A percentile compares a stretch with the other conserved stretches of the same genome.
These are phyloP conservation scores for Ganoderma lucidum DNA, from an alignment of 1,284 basidiomycete species.

Conservation along the genomic window DNA sequence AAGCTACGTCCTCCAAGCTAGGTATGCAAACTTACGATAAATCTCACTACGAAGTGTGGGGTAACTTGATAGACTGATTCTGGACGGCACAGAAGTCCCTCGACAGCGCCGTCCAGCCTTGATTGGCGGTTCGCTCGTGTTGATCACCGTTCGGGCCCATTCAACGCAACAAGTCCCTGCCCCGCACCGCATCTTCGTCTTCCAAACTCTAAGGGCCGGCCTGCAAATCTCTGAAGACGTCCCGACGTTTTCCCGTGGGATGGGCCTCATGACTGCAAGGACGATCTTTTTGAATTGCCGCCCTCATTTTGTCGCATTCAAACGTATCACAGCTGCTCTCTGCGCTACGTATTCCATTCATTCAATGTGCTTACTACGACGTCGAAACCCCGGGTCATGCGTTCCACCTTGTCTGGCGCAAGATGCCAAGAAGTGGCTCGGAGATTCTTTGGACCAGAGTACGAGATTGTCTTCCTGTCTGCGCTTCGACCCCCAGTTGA, in stretches of 20 bases:
- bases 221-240: neutral
- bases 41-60: neutral
- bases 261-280: constrained; percentile 20
- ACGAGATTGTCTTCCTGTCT: neutral
- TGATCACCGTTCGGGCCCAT: neutral
- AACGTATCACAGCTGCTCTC: neutral
- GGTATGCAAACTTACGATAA: neutral
- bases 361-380: neutral
- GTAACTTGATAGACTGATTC: neutral
- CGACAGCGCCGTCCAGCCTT: neutral
- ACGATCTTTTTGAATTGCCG: constrained; percentile 6
- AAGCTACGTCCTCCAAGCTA: neutral
- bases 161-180: constrained; percentile 16
- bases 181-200: neutral
- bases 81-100: neutral
- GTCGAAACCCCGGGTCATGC: neutral
- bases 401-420: neutral
- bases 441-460: constrained; percentile 17
- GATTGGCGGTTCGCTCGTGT: neutral
- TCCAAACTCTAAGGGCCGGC: neutral
- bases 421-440: constrained; percentile 1
- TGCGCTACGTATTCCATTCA: neutral
- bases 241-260: constrained; percentile 28
- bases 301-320: neutral
- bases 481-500: neutral